Percentiles rank a stretch among this genome's conserved stretches.
These are phyloP conservation scores for Umbellularia californica DNA, from an alignment of 164 flowering plant genomes.

Conservation along the genomic window DNA sequence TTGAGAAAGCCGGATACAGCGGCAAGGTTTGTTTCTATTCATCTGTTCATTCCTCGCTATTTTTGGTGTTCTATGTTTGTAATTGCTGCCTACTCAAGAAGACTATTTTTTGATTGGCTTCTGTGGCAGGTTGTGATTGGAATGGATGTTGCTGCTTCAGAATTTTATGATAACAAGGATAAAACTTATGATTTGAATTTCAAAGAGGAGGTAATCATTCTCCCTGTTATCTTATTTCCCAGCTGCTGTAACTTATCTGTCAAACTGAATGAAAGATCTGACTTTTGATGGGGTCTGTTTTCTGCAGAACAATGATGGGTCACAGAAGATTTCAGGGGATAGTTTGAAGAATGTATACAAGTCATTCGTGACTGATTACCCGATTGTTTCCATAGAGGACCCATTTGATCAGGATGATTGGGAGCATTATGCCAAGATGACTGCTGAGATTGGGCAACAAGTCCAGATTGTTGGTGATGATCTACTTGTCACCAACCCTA, in stretches of 20 bases:
- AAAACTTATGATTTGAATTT: conserved; percentile 40
- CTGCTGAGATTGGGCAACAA: conserved; percentile 32
- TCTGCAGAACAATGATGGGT: conserved; percentile 42
- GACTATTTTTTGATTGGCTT: neutral
- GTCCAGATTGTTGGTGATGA: conserved; percentile 44
- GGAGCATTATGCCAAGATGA: conserved; percentile 37
- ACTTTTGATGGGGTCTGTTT: neutral
- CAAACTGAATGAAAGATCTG: neutral
- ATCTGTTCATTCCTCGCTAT: neutral
- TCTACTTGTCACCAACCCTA: conserved; percentile 40
- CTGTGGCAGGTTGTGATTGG: conserved; percentile 33
- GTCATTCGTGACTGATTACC: conserved; percentile 35
- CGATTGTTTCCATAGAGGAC: conserved; percentile 40
- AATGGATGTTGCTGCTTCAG: conserved; percentile 45
- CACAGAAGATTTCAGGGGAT: conserved; percentile 38
- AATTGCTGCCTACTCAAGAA: neutral
- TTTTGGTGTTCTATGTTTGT: no score
- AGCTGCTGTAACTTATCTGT: neutral
- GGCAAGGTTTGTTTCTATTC: conserved; percentile 23
- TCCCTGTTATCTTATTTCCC: neutral
- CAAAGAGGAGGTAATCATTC: conserved; percentile 27
- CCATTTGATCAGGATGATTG: conserved; percentile 46
- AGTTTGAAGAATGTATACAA: conserved; percentile 35
- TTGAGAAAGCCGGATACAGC: conserved; percentile 44
- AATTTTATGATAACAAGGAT: conserved; percentile 30